phyloP scores from a whole-genome alignment of 495 filamentous ascomycete species.

The Daldinia grandis region DNA sequence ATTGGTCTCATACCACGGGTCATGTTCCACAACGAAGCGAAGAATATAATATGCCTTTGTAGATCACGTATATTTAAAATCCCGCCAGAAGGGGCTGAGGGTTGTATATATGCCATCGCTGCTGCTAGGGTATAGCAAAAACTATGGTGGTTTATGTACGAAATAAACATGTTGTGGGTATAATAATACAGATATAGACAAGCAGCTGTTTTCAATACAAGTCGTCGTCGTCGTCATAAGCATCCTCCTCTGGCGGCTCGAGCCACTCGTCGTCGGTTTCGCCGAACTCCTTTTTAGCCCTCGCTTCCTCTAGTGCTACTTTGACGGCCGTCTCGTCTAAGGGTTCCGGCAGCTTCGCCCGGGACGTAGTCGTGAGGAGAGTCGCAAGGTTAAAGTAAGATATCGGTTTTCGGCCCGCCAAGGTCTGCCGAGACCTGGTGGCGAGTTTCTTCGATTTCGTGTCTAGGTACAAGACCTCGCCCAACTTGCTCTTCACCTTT shows the following conservation, averaged over 20 bases:
- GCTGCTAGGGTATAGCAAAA: not conserved
- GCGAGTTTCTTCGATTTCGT: not conserved
- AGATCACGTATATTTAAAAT: not conserved
- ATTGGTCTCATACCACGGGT: not conserved
- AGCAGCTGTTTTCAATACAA: slow-evolving; percentile 5
- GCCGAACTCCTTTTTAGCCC: not conserved
- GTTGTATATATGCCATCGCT: slow-evolving; percentile 3
- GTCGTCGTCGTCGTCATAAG: slow-evolving; percentile 16
- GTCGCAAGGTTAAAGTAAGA: slow-evolving; percentile 11
- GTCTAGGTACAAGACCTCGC: not conserved
- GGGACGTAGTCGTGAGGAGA: slow-evolving; percentile 22
- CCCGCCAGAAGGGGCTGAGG: not conserved
- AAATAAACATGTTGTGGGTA: not conserved
- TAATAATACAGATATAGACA: slow-evolving; percentile 5
- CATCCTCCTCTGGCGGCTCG: not conserved
- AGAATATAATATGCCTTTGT: not conserved
- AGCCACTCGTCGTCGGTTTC: not conserved
- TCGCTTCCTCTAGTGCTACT: not conserved
- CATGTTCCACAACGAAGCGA: not conserved
- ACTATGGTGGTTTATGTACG: not conserved
- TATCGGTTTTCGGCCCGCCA: slow-evolving; percentile 17
- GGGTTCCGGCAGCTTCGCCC: not conserved
- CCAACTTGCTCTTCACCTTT: slow-evolving; percentile 14
- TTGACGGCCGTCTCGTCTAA: not conserved
- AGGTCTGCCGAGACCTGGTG: slow-evolving; percentile 11